A percentile compares a stretch with the other conserved stretches of the same genome.
These are phyloP conservation scores for Pinus tabuliformis DNA, from an alignment of 75 land plant species.

Conservation along the genomic window DNA sequence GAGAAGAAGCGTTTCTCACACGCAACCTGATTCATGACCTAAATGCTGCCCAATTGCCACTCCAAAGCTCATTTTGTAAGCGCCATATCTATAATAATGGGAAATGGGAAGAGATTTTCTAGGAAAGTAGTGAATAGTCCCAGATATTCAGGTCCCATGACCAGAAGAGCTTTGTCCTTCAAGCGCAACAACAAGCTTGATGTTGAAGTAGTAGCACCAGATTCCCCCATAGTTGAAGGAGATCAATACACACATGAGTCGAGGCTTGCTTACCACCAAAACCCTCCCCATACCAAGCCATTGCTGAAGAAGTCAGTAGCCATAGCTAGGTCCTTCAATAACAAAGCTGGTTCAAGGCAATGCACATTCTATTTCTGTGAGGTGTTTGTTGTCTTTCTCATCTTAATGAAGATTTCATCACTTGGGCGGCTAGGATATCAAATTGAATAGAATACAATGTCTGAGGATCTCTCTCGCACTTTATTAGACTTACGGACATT, in stretches of 20 bases:
- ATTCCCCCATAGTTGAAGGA: not conserved
- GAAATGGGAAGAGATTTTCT: not conserved
- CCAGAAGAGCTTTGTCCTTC: slow-evolving; percentile 62
- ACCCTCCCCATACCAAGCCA: slow-evolving; percentile 7
- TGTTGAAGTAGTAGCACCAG: not conserved
- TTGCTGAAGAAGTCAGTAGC: not conserved
- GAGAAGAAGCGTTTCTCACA: too few species aligned
- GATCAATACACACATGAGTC: not conserved
- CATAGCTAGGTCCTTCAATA: slow-evolving; percentile 14
- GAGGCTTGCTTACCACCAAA: not conserved
- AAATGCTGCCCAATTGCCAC: too few species aligned
- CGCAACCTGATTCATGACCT: too few species aligned
- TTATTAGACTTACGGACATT: slow-evolving; percentile 5
- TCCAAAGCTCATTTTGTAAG: too few species aligned
- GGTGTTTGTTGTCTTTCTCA: slow-evolving; percentile 47
- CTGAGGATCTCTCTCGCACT: slow-evolving; percentile 22
- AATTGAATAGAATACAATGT: not conserved
- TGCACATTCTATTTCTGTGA: slow-evolving; percentile 55
- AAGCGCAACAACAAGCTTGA: slow-evolving; percentile 29
- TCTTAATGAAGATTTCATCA: slow-evolving; percentile 47
- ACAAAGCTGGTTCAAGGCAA: slow-evolving; percentile 44
- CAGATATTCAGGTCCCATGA: slow-evolving; percentile 49
- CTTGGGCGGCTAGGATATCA: slow-evolving; percentile 42
- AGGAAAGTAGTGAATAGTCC: slow-evolving; percentile 47
- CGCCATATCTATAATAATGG: not conserved